Evolutionary conservation across 2,329 filamentous ascomycete species (phyloP), one percentile per base, ranked within the genome.

Genomic region (Pseudocercospora vitis): DNA sequence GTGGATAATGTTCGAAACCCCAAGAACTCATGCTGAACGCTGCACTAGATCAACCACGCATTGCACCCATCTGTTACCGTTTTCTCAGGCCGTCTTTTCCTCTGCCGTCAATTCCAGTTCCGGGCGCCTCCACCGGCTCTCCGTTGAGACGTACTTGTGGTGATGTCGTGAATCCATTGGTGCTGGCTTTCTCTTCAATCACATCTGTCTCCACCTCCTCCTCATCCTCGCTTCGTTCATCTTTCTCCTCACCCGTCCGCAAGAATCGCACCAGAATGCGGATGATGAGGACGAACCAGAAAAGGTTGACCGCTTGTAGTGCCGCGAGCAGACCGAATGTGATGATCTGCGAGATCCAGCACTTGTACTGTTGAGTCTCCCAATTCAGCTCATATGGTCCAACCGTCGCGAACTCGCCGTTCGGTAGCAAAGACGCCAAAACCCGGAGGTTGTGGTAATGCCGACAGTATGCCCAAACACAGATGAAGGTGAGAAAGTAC

Each of bases 381-480:
- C 88, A 92, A 75, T 91, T 81, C 57, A 92, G 76, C 66, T 84
- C 83, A 69, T 83, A 91, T 35, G 87, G 85, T 0, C 88, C 88
- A 53, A 91, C 76, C 35, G 85, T 89, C 63, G 80, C 77, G 74
- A 89, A 91, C 67, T 90, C 83, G 32, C 60, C 60, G 42, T 58
- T 56, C 63, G 84, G 88, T 65, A 91, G 82, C 56, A 91, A 80
- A 29, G 86, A 88, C 72, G 77, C 84, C 66, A 94, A 79, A 71
- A 94, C 90, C 66, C 79, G 78, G 47, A 92, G 79, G 75, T 92
- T 92, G 69, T 91, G 78, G 74, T 85, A 89, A 74, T 97, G 91
- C 51, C 91, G 89, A 59, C 92, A 77, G 76, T 97, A 96, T 67
- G 90, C 84, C 91, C 91, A 97, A 56, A 87, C 78, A 60, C 76